Percentiles rank a stretch among this genome's conserved stretches.
These are phyloP conservation scores for Arthrobotrys entomopaga DNA, from an alignment of 2,329 filamentous ascomycete species.

Conservation along the genomic window DNA sequence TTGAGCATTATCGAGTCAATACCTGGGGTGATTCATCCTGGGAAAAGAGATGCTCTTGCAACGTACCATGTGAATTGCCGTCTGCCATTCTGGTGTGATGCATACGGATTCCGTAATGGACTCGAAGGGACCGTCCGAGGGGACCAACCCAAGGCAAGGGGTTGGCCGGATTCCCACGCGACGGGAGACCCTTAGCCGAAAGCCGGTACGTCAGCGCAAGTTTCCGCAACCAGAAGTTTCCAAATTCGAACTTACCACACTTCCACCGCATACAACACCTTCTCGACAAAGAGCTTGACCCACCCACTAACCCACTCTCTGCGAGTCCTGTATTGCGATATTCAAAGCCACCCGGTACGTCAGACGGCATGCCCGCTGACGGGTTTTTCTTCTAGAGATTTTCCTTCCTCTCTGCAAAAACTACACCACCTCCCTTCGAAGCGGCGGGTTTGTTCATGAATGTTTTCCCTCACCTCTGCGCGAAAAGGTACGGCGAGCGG, in stretches of 20 bases:
- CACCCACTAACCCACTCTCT: conserved; percentile 20
- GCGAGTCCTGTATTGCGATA: neutral
- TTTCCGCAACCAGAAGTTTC: conserved; percentile 33
- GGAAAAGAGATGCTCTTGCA: neutral
- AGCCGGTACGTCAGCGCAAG: conserved; percentile 24
- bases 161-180: conserved; percentile 6
- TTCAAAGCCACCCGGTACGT: neutral
- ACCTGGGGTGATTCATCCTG: neutral
- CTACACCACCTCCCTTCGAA: neutral
- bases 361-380: conserved; percentile 3
- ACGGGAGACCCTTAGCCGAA: conserved; percentile 15
- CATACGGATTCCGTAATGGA: neutral
- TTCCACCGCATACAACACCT: conserved; percentile 10
- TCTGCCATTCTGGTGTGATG: conserved; percentile 1
- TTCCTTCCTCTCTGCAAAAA: conserved; percentile 7
- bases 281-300: conserved; percentile 4
- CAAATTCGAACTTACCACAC: conserved; percentile 33
- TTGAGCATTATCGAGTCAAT: conserved; percentile 1
- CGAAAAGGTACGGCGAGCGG: neutral
- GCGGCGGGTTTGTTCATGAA: conserved; percentile 24
- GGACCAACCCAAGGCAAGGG: conserved; percentile 22
- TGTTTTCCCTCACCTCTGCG: conserved; percentile 25
- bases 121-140: neutral
- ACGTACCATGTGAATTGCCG: neutral
- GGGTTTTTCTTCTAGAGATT: conserved; percentile 21